phyloP scores from a whole-genome alignment of 75 land plant species.

The Azolla pinnata region DNA sequence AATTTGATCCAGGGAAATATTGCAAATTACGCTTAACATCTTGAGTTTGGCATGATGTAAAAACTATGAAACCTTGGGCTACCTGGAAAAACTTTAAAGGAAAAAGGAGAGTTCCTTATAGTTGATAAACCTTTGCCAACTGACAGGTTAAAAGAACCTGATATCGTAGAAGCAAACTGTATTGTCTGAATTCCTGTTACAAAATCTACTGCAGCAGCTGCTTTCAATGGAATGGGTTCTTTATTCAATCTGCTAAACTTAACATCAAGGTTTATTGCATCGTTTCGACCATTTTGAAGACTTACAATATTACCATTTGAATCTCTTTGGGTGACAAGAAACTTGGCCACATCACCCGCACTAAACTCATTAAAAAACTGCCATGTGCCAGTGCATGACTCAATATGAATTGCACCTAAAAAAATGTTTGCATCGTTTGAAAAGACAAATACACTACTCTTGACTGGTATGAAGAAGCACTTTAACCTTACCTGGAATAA shows the following conservation, averaged over 20 bases:
- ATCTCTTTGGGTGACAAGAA: conserved; percentile 6
- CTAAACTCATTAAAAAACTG: neutral
- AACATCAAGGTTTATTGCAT: neutral
- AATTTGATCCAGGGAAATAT: no score
- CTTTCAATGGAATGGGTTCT: neutral
- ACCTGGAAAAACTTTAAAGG: neutral
- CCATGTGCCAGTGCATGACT: neutral
- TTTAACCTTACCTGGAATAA: neutral
- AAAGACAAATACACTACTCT: no score
- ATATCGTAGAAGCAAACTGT: neutral
- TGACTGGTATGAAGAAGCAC: no score
- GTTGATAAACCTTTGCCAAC: neutral
- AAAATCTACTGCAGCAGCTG: neutral
- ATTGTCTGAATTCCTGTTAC: conserved; percentile 3
- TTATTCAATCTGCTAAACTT: neutral
- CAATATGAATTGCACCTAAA: neutral
- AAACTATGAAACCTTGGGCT: no score
- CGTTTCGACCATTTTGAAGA: neutral
- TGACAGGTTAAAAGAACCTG: neutral
- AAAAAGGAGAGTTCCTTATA: neutral
- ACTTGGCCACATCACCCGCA: neutral
- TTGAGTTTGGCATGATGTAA: no score
- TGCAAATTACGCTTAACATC: no score
- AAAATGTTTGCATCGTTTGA: neutral
- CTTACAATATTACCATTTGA: neutral